Evolutionary conservation across 2,329 filamentous ascomycete species (phyloP), one percentile per base, ranked within the genome.

Genomic region (Clonostachys chloroleuca): DNA sequence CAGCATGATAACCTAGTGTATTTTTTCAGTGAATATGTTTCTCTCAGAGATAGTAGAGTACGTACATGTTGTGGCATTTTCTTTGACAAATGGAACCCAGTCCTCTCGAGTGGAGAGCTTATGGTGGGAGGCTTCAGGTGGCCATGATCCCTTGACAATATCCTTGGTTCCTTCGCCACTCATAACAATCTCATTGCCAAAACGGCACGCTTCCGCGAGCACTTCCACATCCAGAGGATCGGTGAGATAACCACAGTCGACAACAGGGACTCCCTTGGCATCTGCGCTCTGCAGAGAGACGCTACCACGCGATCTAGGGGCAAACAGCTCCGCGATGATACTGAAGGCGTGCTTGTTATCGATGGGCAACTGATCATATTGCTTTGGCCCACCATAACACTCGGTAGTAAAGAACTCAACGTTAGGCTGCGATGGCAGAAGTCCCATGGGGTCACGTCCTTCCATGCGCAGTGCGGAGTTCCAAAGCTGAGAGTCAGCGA

Each of bases 381-480:
- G 77, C 52, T 80, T 80, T 0, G 80, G 80, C 0, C 78, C 78
- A 5, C 78, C 78, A 52, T 83, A 83, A 54, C 77, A 78, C 56
- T 84, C 81, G 0, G 80, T 83, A 34, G 72, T 79, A 63, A 83
- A 84, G 60, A 83, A 77, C 54, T 85, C 82, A 43, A 83, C 59
- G 54, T 84, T 80, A 0, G 82, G 79, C 55, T 86, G 82, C 6
- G 62, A 59, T 0, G 68, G 62, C 0, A 73, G 74, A 14, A 85
- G 64, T 16, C 77, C 79, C 81, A 86, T 85, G 0, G 83, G 80
- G 53, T 86, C 83, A 5, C 81, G 76, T 5, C 76, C 77, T 24
- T 68, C 60, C 35, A 64, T 46, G 6, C 73, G 67, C 0, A 69
- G 63, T 1, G 79, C 75, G 5, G 68, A 63, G 4, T 68, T 68